These are phyloP conservation scores for Forsythia viridissima DNA, from an alignment of 257 asterid species.

Conservation along the genomic window DNA sequence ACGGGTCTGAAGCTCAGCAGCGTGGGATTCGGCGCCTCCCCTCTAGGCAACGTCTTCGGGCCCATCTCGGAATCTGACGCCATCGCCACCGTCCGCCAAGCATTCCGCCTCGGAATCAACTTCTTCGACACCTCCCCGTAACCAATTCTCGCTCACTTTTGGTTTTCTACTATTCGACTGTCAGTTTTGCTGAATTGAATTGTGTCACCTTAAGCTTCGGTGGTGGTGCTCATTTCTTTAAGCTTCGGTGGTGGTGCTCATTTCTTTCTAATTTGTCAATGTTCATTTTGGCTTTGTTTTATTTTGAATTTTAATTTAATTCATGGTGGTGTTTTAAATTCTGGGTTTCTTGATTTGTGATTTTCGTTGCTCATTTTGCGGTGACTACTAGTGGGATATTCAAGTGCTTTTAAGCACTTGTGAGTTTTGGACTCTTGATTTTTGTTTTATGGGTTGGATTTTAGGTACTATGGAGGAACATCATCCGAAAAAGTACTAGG, in stretches of 20 bases:
- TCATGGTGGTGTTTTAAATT: background rate
- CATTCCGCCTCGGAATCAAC: conserved; percentile 81
- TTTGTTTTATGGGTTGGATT: background rate
- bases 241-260: no score
- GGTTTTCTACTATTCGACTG: background rate
- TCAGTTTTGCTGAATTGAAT: background rate
- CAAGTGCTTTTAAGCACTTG: background rate
- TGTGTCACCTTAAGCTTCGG: background rate
- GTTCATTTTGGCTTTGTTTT: conserved; percentile 5
- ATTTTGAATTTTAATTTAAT: background rate
- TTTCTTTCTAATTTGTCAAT: background rate
- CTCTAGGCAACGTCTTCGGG: conserved; percentile 93
- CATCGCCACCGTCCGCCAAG: conserved; percentile 72
- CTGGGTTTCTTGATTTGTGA: background rate
- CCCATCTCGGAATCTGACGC: conserved; percentile 78
- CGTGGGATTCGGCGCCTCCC: conserved; percentile 97
- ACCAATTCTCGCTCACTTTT: background rate
- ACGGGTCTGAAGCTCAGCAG: conserved; percentile 83
- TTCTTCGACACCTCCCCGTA: conserved; percentile 99
- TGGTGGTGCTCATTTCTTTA: background rate
- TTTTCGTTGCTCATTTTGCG: background rate
- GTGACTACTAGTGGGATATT: background rate
- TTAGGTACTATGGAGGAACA: conserved; percentile 92
- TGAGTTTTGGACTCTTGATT: background rate
- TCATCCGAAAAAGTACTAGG: conserved; percentile 84